Conservation (phyloP, 257 asterid genomes). For the Solanum arcanum region DNA sequence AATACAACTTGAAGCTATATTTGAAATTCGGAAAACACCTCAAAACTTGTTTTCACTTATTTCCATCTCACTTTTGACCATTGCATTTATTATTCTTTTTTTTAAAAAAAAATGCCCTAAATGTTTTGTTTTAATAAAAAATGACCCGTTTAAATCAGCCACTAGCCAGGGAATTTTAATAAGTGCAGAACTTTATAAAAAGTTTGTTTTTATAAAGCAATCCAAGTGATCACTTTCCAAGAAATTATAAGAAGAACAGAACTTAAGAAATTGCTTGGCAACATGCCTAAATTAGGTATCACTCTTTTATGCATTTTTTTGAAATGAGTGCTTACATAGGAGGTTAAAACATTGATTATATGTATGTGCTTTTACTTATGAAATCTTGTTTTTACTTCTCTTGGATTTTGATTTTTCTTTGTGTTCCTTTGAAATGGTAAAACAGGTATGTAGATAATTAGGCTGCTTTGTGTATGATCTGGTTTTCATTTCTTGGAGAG, state of each 20-base stretch:
- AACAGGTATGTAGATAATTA: background rate
- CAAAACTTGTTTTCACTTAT: background rate
- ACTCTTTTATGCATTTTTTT: background rate
- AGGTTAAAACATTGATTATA: background rate
- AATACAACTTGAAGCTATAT: background rate
- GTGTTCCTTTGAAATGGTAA: background rate
- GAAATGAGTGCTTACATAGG: background rate
- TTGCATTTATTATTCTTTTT: background rate
- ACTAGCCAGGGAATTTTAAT: background rate
- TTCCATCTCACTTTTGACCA: background rate
- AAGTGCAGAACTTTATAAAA: background rate
- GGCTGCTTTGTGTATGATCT: background rate
- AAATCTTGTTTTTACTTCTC: background rate
- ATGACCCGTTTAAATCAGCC: background rate
- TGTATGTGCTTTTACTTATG: background rate
- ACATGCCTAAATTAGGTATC: background rate
- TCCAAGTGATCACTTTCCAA: background rate
- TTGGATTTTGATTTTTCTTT: background rate
- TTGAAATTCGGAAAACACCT: background rate
- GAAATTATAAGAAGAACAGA: background rate
- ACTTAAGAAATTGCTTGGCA: background rate
- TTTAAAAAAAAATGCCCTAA: accelerated
- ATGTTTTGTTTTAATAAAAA: background rate
- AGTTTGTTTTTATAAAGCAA: background rate
- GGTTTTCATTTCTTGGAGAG: background rate